Percentiles rank a stretch among this genome's conserved stretches.
phyloP scores from a whole-genome alignment of 176 grass and related monocot species.

The Stipa capillata region DNA sequence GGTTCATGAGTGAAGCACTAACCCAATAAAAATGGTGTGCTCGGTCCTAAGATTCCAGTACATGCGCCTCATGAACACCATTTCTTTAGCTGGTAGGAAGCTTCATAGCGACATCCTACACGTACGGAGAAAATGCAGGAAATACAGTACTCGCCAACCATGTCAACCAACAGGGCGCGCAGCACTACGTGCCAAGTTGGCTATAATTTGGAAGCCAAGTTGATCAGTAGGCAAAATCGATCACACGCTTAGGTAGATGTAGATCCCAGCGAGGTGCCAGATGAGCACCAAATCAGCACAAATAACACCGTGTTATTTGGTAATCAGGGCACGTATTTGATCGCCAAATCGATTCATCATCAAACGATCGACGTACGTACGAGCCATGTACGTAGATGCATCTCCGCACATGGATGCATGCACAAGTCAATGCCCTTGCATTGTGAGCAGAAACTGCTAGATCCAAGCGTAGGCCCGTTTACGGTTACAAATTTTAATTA shows the following conservation, averaged over 20 bases:
- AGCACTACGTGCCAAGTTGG: constrained; percentile 31
- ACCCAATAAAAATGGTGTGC: constrained; percentile 15
- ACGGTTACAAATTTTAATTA: neutral
- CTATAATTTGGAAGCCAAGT: neutral
- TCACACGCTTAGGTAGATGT: constrained; percentile 3
- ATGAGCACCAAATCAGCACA: constrained; percentile 13
- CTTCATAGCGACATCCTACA: constrained; percentile 19
- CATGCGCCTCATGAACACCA: constrained; percentile 17
- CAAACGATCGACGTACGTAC: neutral
- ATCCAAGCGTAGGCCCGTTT: neutral
- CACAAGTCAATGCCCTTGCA: constrained; percentile 36
- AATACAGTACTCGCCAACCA: neutral
- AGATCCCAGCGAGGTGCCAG: constrained; percentile 3
- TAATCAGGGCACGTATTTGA: neutral
- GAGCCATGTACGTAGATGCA: constrained; percentile 12
- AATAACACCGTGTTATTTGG: neutral
- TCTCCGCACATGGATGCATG: neutral
- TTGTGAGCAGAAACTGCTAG: constrained; percentile 16
- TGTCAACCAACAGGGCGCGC: neutral
- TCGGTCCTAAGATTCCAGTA: constrained; percentile 32
- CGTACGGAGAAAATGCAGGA: neutral
- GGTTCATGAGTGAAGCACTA: neutral
- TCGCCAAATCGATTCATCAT: neutral
- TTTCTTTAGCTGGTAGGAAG: constrained; percentile 23
- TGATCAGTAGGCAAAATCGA: neutral